phyloP scores from a whole-genome alignment of 2,329 filamentous ascomycete genomes.

The Westerdykella aurantiaca region DNA sequence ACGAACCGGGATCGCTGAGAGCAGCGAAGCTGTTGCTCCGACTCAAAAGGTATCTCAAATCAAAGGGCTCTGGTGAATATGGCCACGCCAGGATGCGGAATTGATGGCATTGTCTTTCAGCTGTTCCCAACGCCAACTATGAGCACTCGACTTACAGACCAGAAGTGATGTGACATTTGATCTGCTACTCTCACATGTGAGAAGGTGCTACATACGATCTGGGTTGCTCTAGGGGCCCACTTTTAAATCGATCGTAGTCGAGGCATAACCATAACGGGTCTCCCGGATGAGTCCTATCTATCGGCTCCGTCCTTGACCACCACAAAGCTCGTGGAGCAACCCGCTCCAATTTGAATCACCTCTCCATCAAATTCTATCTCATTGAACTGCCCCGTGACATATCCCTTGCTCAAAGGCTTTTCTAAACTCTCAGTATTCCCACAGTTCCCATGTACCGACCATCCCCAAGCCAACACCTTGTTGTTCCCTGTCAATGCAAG shows the following conservation, averaged over 20 bases:
- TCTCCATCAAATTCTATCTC: slow-evolving; percentile 3
- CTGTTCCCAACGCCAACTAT: not conserved
- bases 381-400: slow-evolving; percentile 3
- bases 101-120: too few relatives aligned
- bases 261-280: too few relatives aligned
- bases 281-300: too few relatives aligned
- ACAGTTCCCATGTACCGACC: slow-evolving; percentile 97
- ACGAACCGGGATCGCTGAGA: slow-evolving; percentile 21
- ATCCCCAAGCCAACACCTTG: slow-evolving; percentile 80
- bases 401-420: not conserved
- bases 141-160: not conserved
- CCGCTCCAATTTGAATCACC: slow-evolving; percentile 1
- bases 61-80: slow-evolving; percentile 29
- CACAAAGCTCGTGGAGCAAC: slow-evolving; percentile 3
- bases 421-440: slow-evolving; percentile 42
- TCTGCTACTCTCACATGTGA: too few relatives aligned
- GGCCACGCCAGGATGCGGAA: not conserved
- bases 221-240: not conserved
- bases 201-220: too few relatives aligned
- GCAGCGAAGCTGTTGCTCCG: slow-evolving; percentile 52
- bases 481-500: slow-evolving; percentile 62
- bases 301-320: not conserved
- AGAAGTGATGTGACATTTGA: too few relatives aligned
- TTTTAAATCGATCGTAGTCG: too few relatives aligned
- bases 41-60: slow-evolving; percentile 66